Percentiles rank a stretch among this genome's conserved stretches.
Conservation (phyloP, 2,329 filamentous ascomycete species). For the Ophiostoma sp. region DNA sequence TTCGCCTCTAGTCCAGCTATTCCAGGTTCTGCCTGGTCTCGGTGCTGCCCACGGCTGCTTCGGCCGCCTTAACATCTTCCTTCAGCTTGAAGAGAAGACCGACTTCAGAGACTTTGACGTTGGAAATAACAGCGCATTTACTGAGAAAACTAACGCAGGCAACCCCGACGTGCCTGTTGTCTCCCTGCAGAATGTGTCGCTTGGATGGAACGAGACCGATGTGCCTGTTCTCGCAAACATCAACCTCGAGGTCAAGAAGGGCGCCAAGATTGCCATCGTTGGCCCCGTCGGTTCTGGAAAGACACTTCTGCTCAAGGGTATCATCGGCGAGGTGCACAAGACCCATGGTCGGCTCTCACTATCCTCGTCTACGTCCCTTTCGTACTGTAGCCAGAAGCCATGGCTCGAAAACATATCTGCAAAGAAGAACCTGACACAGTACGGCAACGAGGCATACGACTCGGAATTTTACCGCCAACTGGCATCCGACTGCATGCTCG, state of each 20-base stretch:
- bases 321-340: conserved; percentile 7
- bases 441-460: conserved; percentile 33
- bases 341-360: not conserved
- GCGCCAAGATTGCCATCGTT: not conserved
- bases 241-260: not conserved
- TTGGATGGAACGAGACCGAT: not conserved
- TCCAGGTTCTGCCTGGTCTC: conserved; percentile 19
- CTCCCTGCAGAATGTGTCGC: not conserved
- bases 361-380: conserved; percentile 34
- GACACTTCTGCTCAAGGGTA: not conserved
- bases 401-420: conserved; percentile 47
- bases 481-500: conserved; percentile 20
- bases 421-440: conserved; percentile 38
- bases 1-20: conserved; percentile 33
- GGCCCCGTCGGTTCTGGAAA: not conserved
- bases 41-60: conserved; percentile 6
- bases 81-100: not conserved
- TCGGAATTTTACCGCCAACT: conserved; percentile 33
- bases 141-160: not conserved
- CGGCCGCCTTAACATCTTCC: not conserved
- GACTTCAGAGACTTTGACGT: not conserved
- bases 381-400: conserved; percentile 46
- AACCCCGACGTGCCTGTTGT: not conserved
- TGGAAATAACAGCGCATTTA: not conserved
- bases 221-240: not conserved